Evolutionary conservation across 2,329 filamentous ascomycete species (phyloP).

Genomic region (Fonsecaea pedrosoi): DNA sequence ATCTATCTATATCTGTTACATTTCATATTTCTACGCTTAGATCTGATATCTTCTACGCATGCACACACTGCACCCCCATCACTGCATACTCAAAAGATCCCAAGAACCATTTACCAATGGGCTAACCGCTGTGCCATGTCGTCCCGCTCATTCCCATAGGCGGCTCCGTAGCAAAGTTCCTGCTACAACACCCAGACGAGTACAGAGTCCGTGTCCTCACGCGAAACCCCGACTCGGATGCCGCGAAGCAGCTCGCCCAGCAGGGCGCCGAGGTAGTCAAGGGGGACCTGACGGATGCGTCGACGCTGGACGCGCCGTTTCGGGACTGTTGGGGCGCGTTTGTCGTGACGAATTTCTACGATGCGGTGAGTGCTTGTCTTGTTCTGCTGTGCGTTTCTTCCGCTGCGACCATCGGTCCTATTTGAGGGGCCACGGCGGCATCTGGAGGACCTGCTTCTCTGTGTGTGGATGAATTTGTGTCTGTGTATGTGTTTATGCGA

Average conservation of each 20-base stretch:
- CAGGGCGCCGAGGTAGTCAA: constrained; percentile 42
- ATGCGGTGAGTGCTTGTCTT: constrained; percentile 17
- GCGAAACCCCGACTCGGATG: constrained; percentile 40
- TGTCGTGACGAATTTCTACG: constrained; percentile 35
- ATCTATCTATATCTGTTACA: not conserved
- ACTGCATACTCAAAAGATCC: not conserved
- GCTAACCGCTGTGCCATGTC: not conserved
- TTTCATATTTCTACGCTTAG: not conserved
- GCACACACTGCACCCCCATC: not conserved
- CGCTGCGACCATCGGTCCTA: too few relatives aligned
- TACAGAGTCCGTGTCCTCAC: constrained; percentile 43
- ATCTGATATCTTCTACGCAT: not conserved
- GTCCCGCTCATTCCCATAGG: constrained; percentile 26
- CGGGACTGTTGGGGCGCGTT: constrained; percentile 35
- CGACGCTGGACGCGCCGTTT: constrained; percentile 23
- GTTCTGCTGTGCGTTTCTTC: too few relatives aligned
- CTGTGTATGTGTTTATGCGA: too few relatives aligned
- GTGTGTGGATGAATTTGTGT: not conserved
- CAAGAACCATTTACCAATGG: not conserved
- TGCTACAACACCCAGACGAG: constrained; percentile 39
- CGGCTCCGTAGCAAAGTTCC: constrained; percentile 42
- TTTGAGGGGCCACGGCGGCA: too few relatives aligned
- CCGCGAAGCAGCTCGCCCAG: constrained; percentile 35
- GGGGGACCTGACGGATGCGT: constrained; percentile 38
- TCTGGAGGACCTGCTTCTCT: not conserved